Base-by-base conservation (phyloP, 1,284 basidiomycete species). In the Marasmius tenuissimus region DNA sequence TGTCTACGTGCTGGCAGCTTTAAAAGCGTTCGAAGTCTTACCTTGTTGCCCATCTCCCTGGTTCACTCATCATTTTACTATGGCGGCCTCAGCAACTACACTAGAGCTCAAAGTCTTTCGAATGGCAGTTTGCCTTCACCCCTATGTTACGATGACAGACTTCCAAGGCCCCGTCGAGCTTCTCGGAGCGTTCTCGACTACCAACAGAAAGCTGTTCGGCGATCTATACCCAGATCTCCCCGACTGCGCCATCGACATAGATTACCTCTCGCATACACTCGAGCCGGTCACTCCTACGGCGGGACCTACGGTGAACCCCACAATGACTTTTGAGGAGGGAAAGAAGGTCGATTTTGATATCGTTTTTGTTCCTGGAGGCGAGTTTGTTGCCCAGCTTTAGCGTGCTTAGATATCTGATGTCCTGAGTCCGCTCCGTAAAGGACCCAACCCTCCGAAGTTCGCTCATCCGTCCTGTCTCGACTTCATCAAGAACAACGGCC, bases 151-250 rank as follows among this genome's bases (percentile, higher is more conserved):
- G 12, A 63, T 63, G n/a, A 66, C 70, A 33, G 73, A 75, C 59
- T 75, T 68, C 54, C 71, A 73, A 66, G 73, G 73, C 7, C 69
- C 71, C 12, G 60, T 73, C 18, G 72, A 75, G 56, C 58, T 76
- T 10, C 63, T 75, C 27, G 70, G 71, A 40, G 66, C 69, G 18
- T 53, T 75, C 11, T 69, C 68, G 12, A 66, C 70, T 34, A 65
- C 70, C 39, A 67, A 67, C 51, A 62, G 66, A 10, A 18, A 57
- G 9, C 33, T 14, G 11, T 57, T 53, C 22, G 10, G 48, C 10
- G 18, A 49, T 18, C 48, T 58, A 20, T 49, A 14, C 11, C 61
- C 62, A 51, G 20, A 63, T 20, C 20, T 62, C 22, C 64, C 66
- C 2, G 51, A 58, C 18, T 61, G 65, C 56, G 59, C 53, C 37